Evolutionary conservation across 495 filamentous ascomycete species (phyloP).

Genomic region (Bacidia rubella): DNA sequence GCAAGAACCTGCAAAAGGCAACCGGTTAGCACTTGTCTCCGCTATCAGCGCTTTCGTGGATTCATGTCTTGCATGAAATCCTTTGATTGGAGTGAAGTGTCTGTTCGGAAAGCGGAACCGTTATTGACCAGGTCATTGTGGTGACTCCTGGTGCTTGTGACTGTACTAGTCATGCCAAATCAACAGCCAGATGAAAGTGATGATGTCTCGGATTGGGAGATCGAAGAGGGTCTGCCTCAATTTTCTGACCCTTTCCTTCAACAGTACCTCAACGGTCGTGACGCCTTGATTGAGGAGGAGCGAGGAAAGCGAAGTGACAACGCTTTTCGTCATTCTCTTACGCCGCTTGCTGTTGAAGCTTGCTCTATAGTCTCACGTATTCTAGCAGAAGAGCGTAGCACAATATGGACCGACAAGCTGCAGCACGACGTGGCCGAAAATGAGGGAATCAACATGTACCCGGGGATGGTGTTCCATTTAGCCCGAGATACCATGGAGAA

Average conservation of each 20-base stretch:
- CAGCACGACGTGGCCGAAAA: conserved; percentile 48
- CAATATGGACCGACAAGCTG: conserved; percentile 56
- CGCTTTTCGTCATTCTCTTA: conserved; percentile 42
- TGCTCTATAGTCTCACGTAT: conserved; percentile 67
- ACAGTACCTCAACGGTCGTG: conserved; percentile 63
- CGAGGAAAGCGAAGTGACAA: conserved; percentile 59
- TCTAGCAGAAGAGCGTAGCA: conserved; percentile 56
- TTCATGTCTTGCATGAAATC: too few relatives aligned
- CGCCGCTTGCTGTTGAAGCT: conserved; percentile 60
- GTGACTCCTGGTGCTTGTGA: too few relatives aligned
- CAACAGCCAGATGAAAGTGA: conserved; percentile 8
- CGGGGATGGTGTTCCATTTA: conserved; percentile 79
- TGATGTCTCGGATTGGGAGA: conserved; percentile 30
- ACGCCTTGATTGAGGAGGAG: conserved; percentile 66
- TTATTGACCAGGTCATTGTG: not conserved
- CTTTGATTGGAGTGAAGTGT: too few relatives aligned
- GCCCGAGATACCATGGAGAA: conserved; percentile 68
- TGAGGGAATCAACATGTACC: conserved; percentile 41
- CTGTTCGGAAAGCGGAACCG: too few relatives aligned
- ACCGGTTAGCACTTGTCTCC: not conserved
- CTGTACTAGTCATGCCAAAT: too few relatives aligned
- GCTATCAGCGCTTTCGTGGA: too few relatives aligned
- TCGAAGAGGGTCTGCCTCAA: conserved; percentile 38
- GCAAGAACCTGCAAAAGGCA: not conserved
- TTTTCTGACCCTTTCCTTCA: conserved; percentile 61